Base-by-base conservation (phyloP, 2,329 filamentous ascomycete species). In the Sporothrix euskadiensis region DNA sequence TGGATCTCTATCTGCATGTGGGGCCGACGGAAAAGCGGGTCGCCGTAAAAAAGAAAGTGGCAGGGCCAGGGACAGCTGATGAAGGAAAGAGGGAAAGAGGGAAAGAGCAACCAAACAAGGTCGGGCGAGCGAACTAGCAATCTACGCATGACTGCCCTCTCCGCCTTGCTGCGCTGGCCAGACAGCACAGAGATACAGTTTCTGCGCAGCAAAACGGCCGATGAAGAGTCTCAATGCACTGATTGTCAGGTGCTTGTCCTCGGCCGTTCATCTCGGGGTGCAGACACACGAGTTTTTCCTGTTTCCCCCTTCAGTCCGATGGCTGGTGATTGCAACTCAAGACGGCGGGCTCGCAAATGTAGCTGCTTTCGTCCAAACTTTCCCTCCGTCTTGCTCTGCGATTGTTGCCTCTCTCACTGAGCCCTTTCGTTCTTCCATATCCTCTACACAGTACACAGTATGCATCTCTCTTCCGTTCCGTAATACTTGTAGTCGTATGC, bases 21-120 rank as follows among this genome's bases (percentile, higher is more conserved):
- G 70, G 59, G 30, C 70, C 57, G 59, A 2, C 44, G 14, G 16
- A 66, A 72, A 65, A 66, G 47, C 47, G 57, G 70, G 59, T 39
- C 57, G 1, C 0, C 16, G 69, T 47, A 35, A 52, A 61, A 63
- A 19, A 32, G 39, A 47, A 26, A 61, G 39, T 61, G 56, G 69
- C 39, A 30, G 54, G 69, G 54, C 32, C 54, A 59, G 66, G 66
- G 35, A 59, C 49, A 57, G n/a, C 52, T 14, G 19, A 39, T 35
- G 35, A 70, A 49, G 22, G 35, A 57, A 70, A 44, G 49, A 41
- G 49, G 30, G 32, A n/a, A n/a, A n/a, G n/a, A n/a, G n/a, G 26
- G 26, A 26, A 26, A 26, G 26, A 26, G 26, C 26, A n/a, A 19
- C 49, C 10, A 56, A 57, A 32, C 47, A 57, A 39, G 30, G 35